phyloP scores from a whole-genome alignment of 2,329 filamentous ascomycete species.

The Neocatenulostroma microsporum region DNA sequence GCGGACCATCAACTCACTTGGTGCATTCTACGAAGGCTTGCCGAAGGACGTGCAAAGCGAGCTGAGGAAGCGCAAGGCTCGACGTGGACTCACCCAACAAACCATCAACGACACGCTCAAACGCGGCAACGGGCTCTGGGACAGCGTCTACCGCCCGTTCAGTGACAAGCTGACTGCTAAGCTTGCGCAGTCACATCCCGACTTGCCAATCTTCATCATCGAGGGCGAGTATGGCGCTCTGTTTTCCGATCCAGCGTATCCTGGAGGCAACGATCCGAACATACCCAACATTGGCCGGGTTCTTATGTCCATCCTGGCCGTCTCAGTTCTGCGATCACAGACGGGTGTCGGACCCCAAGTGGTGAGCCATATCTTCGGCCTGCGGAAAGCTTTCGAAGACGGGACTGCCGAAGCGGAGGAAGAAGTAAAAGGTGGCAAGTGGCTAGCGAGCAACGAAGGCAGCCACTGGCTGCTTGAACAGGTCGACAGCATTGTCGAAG shows the following conservation, averaged over 20 bases:
- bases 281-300: conserved; percentile 57
- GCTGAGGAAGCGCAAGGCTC: conserved; percentile 34
- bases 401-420: conserved; percentile 47
- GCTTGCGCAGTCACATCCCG: conserved; percentile 68
- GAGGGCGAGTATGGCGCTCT: conserved; percentile 65
- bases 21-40: conserved; percentile 59
- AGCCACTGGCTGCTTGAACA: conserved; percentile 55
- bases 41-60: conserved; percentile 47
- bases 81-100: conserved; percentile 32
- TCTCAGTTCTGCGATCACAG: conserved; percentile 68
- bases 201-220: conserved; percentile 73
- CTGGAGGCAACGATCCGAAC: conserved; percentile 25
- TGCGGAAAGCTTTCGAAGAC: conserved; percentile 68
- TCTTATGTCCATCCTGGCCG: conserved; percentile 63
- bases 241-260: conserved; percentile 57
- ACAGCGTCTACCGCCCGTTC: conserved; percentile 68
- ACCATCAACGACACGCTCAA: conserved; percentile 44
- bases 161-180: conserved; percentile 62
- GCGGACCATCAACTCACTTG: conserved; percentile 73
- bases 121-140: conserved; percentile 62
- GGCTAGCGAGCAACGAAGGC: conserved; percentile 59
- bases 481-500: conserved; percentile 53
- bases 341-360: conserved; percentile 79
- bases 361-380: conserved; percentile 69
- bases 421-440: conserved; percentile 52